These are phyloP conservation scores for Saccharomycopsis sp. DNA, from an alignment of 805 yeast genomes.

Conservation along the genomic window DNA sequence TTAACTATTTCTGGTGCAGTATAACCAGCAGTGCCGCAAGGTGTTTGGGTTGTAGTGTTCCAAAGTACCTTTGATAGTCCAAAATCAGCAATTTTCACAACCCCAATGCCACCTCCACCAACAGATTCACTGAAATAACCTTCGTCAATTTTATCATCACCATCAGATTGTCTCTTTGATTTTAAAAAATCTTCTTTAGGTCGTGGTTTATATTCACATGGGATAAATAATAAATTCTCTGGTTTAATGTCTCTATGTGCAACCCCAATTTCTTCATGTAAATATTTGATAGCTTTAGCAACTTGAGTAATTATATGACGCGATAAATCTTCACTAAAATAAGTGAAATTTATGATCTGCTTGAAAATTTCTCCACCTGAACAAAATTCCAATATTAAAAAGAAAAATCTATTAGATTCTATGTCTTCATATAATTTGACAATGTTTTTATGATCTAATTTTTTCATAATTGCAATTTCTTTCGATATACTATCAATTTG, in stretches of 20 bases:
- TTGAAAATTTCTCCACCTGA: slow-evolving; percentile 79
- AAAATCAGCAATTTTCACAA: slow-evolving; percentile 61
- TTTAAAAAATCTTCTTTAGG: slow-evolving; percentile 12
- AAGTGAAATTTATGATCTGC: slow-evolving; percentile 70
- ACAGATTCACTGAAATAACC: slow-evolving; percentile 44
- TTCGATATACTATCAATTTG: slow-evolving; percentile 55
- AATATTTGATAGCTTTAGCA: slow-evolving; percentile 59
- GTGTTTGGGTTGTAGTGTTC: slow-evolving; percentile 51
- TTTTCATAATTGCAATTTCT: slow-evolving; percentile 69
- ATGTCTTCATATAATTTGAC: slow-evolving; percentile 47
- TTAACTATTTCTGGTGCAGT: slow-evolving; percentile 67
- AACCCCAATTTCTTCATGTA: slow-evolving; percentile 63
- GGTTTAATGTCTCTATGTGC: slow-evolving; percentile 84
- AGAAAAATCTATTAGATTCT: slow-evolving; percentile 48
- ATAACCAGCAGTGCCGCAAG: slow-evolving; percentile 72
- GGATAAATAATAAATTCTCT: slow-evolving; percentile 62
- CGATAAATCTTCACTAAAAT: slow-evolving; percentile 64
- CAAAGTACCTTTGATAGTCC: slow-evolving; percentile 58
- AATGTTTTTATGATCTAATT: slow-evolving; percentile 53
- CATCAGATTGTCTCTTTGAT: slow-evolving; percentile 44
- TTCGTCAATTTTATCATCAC: slow-evolving; percentile 53
- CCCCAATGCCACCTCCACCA: slow-evolving; percentile 62
- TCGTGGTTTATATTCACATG: slow-evolving; percentile 36
- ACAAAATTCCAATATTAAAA: slow-evolving; percentile 58
- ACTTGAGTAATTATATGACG: slow-evolving; percentile 70